Evolutionary conservation across 2,329 filamentous ascomycete species (phyloP), one percentile per base, ranked within the genome.

Genomic region (Dactylellina drechsleri): DNA sequence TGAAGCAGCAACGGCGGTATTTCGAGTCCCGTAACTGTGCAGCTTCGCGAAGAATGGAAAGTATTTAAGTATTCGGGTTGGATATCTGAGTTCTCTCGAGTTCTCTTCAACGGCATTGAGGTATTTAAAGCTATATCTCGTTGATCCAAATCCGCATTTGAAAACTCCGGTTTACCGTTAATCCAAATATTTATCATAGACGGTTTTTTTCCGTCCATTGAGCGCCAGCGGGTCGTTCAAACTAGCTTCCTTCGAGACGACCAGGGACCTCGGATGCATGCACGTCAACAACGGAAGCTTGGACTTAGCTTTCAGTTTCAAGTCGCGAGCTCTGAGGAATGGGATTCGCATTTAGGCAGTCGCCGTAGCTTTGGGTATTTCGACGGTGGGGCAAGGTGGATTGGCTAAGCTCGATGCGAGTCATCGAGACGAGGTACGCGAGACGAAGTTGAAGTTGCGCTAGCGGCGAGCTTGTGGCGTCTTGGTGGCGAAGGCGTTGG

Each of bases 181-280:
- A 36, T 36, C 10, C 31, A 36, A 36, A 36, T 36, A 7, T 36
- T 10, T 36, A 36, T 36, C 10, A 36, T 36, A n/a, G 31, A 36
- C 31, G 70, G 26, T 64, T 66, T 64, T 45, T 74, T 67, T 61
- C 70, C 70, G 57, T 74, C 62, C 70, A 74, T 66, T 67, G 49
- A 66, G 57, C 53, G 66, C 41, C 15, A 26, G 36, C 1, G n/a
- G 47, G 15, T n/a, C 47, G 7, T 1, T 23, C 47, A 2, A 23
- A 3, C 47, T 18, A 52, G 16, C 20, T 23, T 31, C 31, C n/a
- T 60, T 74, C 70, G 70, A 74, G 70, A 74, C 70, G 70, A 74
- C 57, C 13, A 45, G 28, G 12, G 31, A 41, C 49, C 26, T 62
- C 56, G 66, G 59, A 70, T 62, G 66, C 66, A 70, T 18, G 66